These are phyloP conservation scores for Alternaria sp. DNA, from an alignment of 2,329 filamentous ascomycete genomes.

Conservation along the genomic window DNA sequence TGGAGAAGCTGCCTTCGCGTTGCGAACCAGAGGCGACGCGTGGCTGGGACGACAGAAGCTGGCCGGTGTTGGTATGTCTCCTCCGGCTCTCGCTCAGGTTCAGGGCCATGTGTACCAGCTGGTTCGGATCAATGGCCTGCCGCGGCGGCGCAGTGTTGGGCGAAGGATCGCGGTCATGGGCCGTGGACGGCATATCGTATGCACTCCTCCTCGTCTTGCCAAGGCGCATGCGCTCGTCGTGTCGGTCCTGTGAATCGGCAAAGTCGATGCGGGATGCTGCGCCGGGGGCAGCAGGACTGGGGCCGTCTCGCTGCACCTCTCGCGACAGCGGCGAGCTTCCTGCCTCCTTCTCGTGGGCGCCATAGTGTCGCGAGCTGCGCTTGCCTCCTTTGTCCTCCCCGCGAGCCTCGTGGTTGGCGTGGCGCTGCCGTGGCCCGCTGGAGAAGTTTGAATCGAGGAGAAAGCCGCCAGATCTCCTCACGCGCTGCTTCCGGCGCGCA, in stretches of 20 bases:
- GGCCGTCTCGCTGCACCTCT: conserved; percentile 23
- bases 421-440: conserved; percentile 36
- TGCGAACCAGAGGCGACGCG: conserved; percentile 55
- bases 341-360: conserved; percentile 35
- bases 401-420: conserved; percentile 36
- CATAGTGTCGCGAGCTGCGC: conserved; percentile 44
- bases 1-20: conserved; percentile 50
- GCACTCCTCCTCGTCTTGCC: conserved; percentile 28
- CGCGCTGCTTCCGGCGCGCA: conserved; percentile 39
- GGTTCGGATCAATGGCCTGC: conserved; percentile 78
- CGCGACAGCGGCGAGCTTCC: conserved; percentile 31
- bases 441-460: conserved; percentile 55
- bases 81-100: conserved; percentile 84
- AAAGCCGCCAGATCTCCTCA: conserved; percentile 53
- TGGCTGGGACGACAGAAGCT: conserved; percentile 61
- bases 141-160: conserved; percentile 36
- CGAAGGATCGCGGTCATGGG: conserved; percentile 15
- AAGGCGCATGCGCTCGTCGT: conserved; percentile 26
- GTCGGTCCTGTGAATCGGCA: conserved; percentile 11
- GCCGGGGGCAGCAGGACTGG: not conserved
- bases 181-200: conserved; percentile 12
- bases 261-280: conserved; percentile 12
- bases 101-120: conserved; percentile 92
- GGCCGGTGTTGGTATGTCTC: conserved; percentile 66
- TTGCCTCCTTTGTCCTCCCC: conserved; percentile 50